Percentiles rank a stretch among this genome's conserved stretches.
phyloP scores from a whole-genome alignment of 2,329 filamentous ascomycete genomes.

The Epichloe coenophiala region DNA sequence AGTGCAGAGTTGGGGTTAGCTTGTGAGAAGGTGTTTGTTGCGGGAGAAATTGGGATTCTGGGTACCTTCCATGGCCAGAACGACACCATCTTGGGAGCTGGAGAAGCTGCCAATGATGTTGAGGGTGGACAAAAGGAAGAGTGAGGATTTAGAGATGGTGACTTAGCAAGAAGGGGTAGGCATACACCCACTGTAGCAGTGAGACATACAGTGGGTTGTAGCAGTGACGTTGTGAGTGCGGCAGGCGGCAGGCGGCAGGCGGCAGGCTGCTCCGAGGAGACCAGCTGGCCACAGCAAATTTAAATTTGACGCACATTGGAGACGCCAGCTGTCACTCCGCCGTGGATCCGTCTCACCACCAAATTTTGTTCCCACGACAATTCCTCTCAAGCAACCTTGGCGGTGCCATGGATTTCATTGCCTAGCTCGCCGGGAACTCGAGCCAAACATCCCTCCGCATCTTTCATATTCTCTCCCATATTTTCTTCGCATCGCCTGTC shows the following conservation, averaged over 20 bases:
- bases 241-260: too few species aligned
- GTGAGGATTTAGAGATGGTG: neutral
- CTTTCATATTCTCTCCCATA: neutral
- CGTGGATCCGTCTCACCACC: neutral
- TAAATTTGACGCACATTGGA: neutral
- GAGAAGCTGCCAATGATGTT: neutral
- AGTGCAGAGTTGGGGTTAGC: constrained; percentile 7
- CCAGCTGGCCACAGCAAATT: too few species aligned
- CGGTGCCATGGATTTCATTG: too few species aligned
- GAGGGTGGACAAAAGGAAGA: neutral
- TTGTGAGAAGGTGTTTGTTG: neutral
- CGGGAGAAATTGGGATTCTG: neutral
- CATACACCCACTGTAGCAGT: too few species aligned
- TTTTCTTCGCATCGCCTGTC: neutral
- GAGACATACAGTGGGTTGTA: too few species aligned
- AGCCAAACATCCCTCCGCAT: too few species aligned
- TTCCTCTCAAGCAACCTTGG: too few species aligned
- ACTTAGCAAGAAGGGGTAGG: neutral
- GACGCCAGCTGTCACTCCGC: neutral
- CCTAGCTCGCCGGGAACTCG: too few species aligned
- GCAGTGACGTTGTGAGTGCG: neutral
- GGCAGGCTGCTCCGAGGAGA: too few species aligned
- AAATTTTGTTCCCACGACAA: too few species aligned
- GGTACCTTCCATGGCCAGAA: constrained; percentile 12
- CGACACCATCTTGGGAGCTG: constrained; percentile 8